Evolutionary conservation across 352 stramenopile genomes (phyloP).

Genomic region (Thraustotheca clavata): DNA sequence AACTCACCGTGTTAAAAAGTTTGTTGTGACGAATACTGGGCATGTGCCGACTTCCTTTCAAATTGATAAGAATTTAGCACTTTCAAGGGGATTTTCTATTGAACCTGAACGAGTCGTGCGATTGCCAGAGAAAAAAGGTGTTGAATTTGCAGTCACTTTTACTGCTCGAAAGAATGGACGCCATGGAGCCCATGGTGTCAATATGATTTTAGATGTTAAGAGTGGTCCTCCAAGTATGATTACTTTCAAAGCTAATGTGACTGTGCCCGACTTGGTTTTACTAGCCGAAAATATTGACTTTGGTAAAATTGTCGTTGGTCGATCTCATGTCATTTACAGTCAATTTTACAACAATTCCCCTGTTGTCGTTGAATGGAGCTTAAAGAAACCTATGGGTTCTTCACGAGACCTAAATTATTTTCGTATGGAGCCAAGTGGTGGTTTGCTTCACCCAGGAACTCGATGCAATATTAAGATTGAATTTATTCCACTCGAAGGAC

Average conservation of each 20-base stretch:
- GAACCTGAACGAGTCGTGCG: conserved; percentile 92
- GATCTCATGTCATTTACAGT: conserved; percentile 81
- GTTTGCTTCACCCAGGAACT: conserved; percentile 59
- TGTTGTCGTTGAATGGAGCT: conserved; percentile 84
- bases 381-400: conserved; percentile 85
- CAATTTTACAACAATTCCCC: conserved; percentile 88
- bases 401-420: conserved; percentile 77
- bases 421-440: conserved; percentile 57
- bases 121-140: conserved; percentile 78
- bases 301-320: conserved; percentile 80
- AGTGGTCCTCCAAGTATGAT: conserved; percentile 85
- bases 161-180: conserved; percentile 78
- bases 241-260: conserved; percentile 82
- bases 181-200: conserved; percentile 65
- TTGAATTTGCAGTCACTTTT: conserved; percentile 90
- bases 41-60: conserved; percentile 78
- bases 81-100: conserved; percentile 81
- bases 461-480: conserved; percentile 86
- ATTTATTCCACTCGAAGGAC: conserved; percentile 79
- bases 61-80: conserved; percentile 88
- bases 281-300: conserved; percentile 85
- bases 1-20: conserved; percentile 87
- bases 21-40: conserved; percentile 89
- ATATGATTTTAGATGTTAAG: conserved; percentile 84
- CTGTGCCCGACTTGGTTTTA: conserved; percentile 84